Evolutionary conservation across 805 yeast species (phyloP).

Genomic region (Candida maltosa): DNA sequence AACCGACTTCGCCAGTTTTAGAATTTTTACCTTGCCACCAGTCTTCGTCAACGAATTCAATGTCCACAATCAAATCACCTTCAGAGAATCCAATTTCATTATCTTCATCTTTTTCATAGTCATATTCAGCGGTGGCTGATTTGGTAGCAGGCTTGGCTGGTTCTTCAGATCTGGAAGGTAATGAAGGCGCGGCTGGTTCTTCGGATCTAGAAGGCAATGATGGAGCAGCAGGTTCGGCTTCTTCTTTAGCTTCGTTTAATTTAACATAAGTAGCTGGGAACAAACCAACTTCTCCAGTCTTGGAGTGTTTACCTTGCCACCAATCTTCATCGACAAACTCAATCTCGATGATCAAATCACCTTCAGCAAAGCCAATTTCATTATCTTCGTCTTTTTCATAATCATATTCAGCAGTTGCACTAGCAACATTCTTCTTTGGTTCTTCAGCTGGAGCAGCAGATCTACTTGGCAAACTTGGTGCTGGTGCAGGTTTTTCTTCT

Average conservation of each 20-base stretch:
- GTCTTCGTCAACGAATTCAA: conserved; percentile 88
- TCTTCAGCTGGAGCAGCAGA: conserved; percentile 11
- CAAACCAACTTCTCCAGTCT: conserved; percentile 48
- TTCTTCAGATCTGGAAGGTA: conserved; percentile 9
- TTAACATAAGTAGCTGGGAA: conserved; percentile 57
- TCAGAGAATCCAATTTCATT: conserved; percentile 85
- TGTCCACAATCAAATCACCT: conserved; percentile 76
- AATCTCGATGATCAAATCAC: conserved; percentile 63
- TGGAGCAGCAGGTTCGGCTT: conserved; percentile 10
- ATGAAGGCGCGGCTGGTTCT: conserved; percentile 9
- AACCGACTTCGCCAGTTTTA: conserved; percentile 68
- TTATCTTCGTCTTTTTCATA: conserved; percentile 74
- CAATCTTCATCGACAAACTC: conserved; percentile 74
- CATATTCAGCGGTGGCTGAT: conserved; percentile 66
- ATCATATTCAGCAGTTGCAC: conserved; percentile 82
- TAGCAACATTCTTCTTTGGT: conserved; percentile 16
- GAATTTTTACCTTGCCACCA: conserved; percentile 91
- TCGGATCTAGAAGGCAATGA: conserved; percentile 15
- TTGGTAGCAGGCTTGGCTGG: conserved; percentile 13
- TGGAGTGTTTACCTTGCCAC: conserved; percentile 49
- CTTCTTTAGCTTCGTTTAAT: conserved; percentile 24
- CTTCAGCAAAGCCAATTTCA: conserved; percentile 65
- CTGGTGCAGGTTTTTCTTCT: conserved; percentile 9
- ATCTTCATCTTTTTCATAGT: conserved; percentile 88
- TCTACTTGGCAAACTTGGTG: conserved; percentile 16